Conservation (phyloP, 2,329 filamentous ascomycete species). For the Ophiostoma ulmi region DNA sequence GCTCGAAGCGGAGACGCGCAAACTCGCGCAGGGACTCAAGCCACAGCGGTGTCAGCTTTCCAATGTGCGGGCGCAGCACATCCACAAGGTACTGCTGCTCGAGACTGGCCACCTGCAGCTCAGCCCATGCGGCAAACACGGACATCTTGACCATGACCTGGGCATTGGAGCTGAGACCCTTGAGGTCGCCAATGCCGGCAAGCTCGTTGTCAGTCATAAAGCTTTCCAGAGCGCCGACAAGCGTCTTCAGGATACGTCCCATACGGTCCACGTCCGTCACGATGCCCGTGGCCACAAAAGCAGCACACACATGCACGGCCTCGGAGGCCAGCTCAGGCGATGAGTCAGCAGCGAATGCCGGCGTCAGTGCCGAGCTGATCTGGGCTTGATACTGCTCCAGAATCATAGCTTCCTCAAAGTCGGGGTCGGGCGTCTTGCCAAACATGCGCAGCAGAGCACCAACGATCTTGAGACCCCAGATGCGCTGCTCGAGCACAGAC, state of each 20-base stretch:
- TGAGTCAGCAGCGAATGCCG: constrained; percentile 91
- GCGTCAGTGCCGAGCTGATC: constrained; percentile 92
- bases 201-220: constrained; percentile 65
- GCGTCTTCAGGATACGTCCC: constrained; percentile 91
- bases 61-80: constrained; percentile 85
- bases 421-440: constrained; percentile 88
- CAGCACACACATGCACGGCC: constrained; percentile 95
- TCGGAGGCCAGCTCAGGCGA: constrained; percentile 93
- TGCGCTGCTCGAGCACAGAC: constrained; percentile 79
- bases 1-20: constrained; percentile 83
- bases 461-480: constrained; percentile 90
- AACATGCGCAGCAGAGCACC: constrained; percentile 93
- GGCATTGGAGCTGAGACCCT: constrained; percentile 88
- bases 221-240: constrained; percentile 86
- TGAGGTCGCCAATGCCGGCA: constrained; percentile 85
- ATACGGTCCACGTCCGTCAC: constrained; percentile 98
- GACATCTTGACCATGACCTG: constrained; percentile 99
- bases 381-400: constrained; percentile 98
- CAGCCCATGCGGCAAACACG: constrained; percentile 94
- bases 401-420: constrained; percentile 94
- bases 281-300: constrained; percentile 94
- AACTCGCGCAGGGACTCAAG: constrained; percentile 89
- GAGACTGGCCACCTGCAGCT: constrained; percentile 88
- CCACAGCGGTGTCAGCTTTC: constrained; percentile 87
- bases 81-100: constrained; percentile 86